Evolutionary conservation across 2,329 filamentous ascomycete species (phyloP).

Genomic region (Pseudocercospora crystallina): DNA sequence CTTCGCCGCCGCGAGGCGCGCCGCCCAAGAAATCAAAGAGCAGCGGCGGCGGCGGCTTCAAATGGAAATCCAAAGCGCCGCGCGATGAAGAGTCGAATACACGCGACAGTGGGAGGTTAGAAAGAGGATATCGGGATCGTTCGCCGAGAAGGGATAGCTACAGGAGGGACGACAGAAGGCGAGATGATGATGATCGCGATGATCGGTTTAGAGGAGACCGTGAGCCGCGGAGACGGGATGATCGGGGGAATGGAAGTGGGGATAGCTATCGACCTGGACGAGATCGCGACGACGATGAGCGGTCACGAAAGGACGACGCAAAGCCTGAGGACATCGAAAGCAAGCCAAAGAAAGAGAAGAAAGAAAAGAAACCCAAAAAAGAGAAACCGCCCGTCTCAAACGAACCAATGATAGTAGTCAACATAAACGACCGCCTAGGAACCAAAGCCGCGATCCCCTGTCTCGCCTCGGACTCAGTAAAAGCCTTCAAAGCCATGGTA

Average conservation of each 20-base stretch:
- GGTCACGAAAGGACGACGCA: slow-evolving; percentile 7
- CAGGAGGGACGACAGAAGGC: slow-evolving; percentile 23
- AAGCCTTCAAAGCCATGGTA: slow-evolving; percentile 87
- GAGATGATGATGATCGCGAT: slow-evolving; percentile 11
- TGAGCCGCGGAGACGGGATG: slow-evolving; percentile 8
- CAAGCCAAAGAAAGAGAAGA: slow-evolving; percentile 8
- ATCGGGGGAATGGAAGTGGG: slow-evolving; percentile 32
- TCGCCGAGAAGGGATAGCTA: slow-evolving; percentile 32
- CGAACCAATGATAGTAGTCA: slow-evolving; percentile 89
- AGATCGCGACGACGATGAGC: slow-evolving; percentile 9
- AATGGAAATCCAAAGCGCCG: slow-evolving; percentile 38
- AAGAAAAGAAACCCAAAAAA: slow-evolving; percentile 26
- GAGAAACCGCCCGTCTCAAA: slow-evolving; percentile 38
- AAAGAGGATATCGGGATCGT: slow-evolving; percentile 37
- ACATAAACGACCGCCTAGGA: slow-evolving; percentile 91
- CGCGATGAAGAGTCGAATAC: slow-evolving; percentile 22
- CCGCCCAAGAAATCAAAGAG: slow-evolving; percentile 33
- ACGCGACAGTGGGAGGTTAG: slow-evolving; percentile 27
- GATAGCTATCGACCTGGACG: slow-evolving; percentile 39
- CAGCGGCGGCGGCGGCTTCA: slow-evolving; percentile 30
- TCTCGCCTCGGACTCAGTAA: slow-evolving; percentile 77
- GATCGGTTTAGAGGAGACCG: neutral
- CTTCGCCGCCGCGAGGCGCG: slow-evolving; percentile 31
- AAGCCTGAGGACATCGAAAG: slow-evolving; percentile 3
- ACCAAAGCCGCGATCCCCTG: slow-evolving; percentile 95